phyloP scores from a whole-genome alignment of 2,329 filamentous ascomycete genomes.

The Colletotrichum trifolii region DNA sequence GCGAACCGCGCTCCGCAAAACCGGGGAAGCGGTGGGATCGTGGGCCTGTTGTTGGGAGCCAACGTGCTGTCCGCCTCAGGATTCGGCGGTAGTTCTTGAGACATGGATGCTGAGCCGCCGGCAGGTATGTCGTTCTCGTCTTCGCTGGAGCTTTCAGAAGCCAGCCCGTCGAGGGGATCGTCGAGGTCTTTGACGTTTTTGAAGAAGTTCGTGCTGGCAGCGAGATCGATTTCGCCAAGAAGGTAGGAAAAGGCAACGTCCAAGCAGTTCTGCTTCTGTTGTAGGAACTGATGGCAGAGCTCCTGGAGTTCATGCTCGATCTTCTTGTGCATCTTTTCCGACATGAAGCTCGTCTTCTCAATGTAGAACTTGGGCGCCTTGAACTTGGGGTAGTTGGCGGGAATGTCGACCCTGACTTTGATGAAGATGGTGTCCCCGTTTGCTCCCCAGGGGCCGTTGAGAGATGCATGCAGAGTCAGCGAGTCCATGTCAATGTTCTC shows the following conservation, averaged over 20 bases:
- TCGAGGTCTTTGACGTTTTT: slow-evolving; percentile 73
- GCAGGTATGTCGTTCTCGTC: slow-evolving; percentile 71
- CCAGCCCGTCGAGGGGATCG: slow-evolving; percentile 65
- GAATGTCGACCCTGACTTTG: slow-evolving; percentile 70
- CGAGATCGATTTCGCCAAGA: slow-evolving; percentile 70
- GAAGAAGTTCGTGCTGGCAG: slow-evolving; percentile 70
- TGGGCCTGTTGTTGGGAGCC: slow-evolving; percentile 60
- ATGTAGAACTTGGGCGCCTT: slow-evolving; percentile 69
- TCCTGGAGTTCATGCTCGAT: slow-evolving; percentile 67
- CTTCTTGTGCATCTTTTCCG: slow-evolving; percentile 63
- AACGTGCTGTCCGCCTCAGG: slow-evolving; percentile 65
- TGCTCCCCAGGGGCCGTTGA: slow-evolving; percentile 73
- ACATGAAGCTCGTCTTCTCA: slow-evolving; percentile 72
- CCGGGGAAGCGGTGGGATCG: slow-evolving; percentile 67
- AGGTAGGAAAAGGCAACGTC: slow-evolving; percentile 72
- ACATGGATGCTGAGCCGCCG: slow-evolving; percentile 68
- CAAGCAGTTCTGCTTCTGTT: slow-evolving; percentile 70
- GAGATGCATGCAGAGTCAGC: slow-evolving; percentile 67
- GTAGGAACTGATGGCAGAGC: slow-evolving; percentile 65
- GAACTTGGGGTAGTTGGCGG: slow-evolving; percentile 66
- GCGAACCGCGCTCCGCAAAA: slow-evolving; percentile 72
- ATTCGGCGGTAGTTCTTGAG: slow-evolving; percentile 68
- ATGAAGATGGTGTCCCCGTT: slow-evolving; percentile 69
- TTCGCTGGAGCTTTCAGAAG: slow-evolving; percentile 85
- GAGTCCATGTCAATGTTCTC: slow-evolving; percentile 73